Evolutionary conservation across 73 alveolate species (phyloP), one percentile per base, ranked within the genome.

Genomic region (Durusdinium trenchii): DNA sequence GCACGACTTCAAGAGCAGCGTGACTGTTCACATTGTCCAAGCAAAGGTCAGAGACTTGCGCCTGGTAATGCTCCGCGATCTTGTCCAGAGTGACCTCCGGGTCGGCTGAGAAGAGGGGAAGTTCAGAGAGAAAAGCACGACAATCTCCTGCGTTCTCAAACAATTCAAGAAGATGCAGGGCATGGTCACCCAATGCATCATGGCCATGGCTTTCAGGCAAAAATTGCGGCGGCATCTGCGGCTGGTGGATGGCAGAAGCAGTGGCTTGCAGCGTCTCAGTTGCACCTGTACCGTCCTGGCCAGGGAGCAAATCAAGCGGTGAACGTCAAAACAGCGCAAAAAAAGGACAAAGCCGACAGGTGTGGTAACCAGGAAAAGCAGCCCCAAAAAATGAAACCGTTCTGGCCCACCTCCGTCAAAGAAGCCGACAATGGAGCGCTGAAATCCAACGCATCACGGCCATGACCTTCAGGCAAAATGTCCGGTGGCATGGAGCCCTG

Each of bases 21-120:
- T 38, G 75, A 14, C 94, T 45, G 87, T 78, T 78, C 38, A 45
- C 62, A 45, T 26, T 9, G 62, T 78, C 87, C 62, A 16, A 0
- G 62, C 87, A 43, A 7, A 78, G 87, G 62, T 78, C 87, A 14
- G 87, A 46, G 26, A 78, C 62, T 45, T 78, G 62, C 43, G 87
- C 87, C 23, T 78, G 87, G 85, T 73, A 73, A 38, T 51, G 50
- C 30, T 73, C 85, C n/a, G 85, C 85, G 32, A 73, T 36, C 35
- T 48, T 12, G 16, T 2, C 30, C 6, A 60, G 73, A 60, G 6
- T 23, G 51, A 23, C 9, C 52, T 36, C 51, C 85, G 30, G 35
- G 43, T 32, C 51, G 10, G 52, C 35, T 16, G 30, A 48, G 32
- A 14, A 64, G 7, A 73, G 51, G 9, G 85, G 85, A 6, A 73